Conservation (phyloP, 306 rosid genomes). For the Albizia julibrissin region DNA sequence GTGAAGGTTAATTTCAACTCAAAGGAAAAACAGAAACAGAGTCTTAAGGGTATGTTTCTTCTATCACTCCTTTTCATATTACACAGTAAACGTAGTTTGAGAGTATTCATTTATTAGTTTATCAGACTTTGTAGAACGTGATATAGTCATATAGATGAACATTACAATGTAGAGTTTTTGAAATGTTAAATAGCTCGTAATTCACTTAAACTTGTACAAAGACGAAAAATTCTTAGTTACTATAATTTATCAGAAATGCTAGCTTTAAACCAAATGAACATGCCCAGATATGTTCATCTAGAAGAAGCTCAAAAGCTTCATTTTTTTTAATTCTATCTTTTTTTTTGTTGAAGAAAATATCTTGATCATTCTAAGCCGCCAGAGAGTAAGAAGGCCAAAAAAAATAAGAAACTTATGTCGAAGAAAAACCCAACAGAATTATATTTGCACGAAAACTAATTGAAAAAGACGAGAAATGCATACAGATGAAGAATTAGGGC, state of each 20-base stretch:
- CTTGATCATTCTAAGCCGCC: constrained; percentile 24
- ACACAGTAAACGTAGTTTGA: constrained; percentile 10
- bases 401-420: neutral
- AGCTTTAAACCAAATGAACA: neutral
- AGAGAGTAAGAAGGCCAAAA: constrained; percentile 3
- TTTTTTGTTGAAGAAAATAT: too few species aligned
- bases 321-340: neutral
- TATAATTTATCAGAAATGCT: neutral
- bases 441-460: neutral
- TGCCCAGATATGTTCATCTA: neutral
- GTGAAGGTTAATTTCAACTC: constrained; percentile 5
- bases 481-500: constrained; percentile 69
- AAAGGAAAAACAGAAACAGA: constrained; percentile 20
- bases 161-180: neutral
- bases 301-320: neutral
- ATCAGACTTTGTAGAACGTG: neutral
- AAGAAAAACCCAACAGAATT: neutral
- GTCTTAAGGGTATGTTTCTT: neutral
- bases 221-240: neutral
- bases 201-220: neutral
- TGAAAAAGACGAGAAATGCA: constrained; percentile 17
- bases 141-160: neutral
- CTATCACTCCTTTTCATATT: neutral
- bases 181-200: neutral
- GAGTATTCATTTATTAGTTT: constrained; percentile 8